Percentiles rank a stretch among this genome's conserved stretches.
Evolutionary conservation across 2,329 filamentous ascomycete species (phyloP).

Genomic region (Botrytis galanthina): DNA sequence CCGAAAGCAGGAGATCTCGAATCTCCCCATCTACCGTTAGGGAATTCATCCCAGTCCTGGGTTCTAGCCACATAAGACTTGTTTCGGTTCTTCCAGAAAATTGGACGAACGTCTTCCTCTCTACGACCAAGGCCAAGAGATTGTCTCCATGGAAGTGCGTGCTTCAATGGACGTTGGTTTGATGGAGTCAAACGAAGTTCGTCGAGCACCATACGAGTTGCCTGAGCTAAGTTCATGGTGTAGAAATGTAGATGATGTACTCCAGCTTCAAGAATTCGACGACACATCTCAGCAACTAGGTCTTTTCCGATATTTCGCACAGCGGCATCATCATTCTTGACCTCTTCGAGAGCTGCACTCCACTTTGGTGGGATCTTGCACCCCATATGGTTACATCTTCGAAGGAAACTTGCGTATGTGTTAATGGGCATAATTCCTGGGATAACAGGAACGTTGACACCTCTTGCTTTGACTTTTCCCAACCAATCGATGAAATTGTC

Average conservation of each 20-base stretch:
- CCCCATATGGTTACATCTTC: slow-evolving; percentile 88
- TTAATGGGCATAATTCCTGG: slow-evolving; percentile 92
- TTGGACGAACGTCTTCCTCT: slow-evolving; percentile 92
- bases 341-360: slow-evolving; percentile 78
- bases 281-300: slow-evolving; percentile 86
- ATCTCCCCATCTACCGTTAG: slow-evolving; percentile 98
- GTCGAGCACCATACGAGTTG: slow-evolving; percentile 90
- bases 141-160: slow-evolving; percentile 93
- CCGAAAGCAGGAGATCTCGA: slow-evolving; percentile 94
- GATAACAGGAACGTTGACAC: slow-evolving; percentile 80
- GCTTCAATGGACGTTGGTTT: slow-evolving; percentile 73
- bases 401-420: slow-evolving; percentile 88
- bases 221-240: slow-evolving; percentile 97
- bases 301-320: slow-evolving; percentile 87
- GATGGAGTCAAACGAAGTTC: slow-evolving; percentile 82
- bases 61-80: slow-evolving; percentile 94
- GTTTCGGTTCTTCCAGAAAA: slow-evolving; percentile 98
- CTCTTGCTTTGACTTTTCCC: slow-evolving; percentile 76
- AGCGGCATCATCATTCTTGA: slow-evolving; percentile 94
- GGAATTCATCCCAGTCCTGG: slow-evolving; percentile 98
- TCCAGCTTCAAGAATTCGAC: slow-evolving; percentile 76
- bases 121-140: slow-evolving; percentile 85
- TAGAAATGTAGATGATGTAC: slow-evolving; percentile 95
- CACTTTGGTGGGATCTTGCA: slow-evolving; percentile 78
- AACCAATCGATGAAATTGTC: slow-evolving; percentile 95